Conservation (phyloP, 2,329 filamentous ascomycete genomes). For the Trichoderma aggressivum region DNA sequence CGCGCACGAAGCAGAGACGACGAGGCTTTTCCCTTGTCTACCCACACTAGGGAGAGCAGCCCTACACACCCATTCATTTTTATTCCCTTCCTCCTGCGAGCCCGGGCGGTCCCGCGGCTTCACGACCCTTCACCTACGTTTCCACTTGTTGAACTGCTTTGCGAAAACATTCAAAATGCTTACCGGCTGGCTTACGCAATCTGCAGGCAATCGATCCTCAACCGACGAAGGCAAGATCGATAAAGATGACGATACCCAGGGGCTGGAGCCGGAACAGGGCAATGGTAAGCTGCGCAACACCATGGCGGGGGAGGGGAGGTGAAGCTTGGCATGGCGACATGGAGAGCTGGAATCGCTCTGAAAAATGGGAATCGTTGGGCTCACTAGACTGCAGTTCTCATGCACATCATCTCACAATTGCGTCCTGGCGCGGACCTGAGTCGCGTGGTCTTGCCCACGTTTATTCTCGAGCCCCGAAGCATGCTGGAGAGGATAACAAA, state of each 20-base stretch:
- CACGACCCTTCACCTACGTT: neutral
- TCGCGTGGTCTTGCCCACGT: constrained; percentile 90
- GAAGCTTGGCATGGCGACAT: neutral
- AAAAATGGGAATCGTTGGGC: neutral
- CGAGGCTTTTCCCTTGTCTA: neutral
- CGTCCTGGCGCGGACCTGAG: constrained; percentile 93
- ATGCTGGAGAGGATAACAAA: constrained; percentile 99
- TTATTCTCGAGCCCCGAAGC: constrained; percentile 94
- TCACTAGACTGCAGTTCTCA: constrained; percentile 63
- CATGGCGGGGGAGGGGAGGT: constrained; percentile 1
- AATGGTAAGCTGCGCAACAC: constrained; percentile 62
- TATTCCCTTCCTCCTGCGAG: neutral
- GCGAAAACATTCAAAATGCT: constrained; percentile 33
- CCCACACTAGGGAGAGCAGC: neutral
- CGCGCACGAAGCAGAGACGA: neutral
- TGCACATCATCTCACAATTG: constrained; percentile 95
- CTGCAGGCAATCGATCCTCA: constrained; percentile 51
- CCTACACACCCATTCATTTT: constrained; percentile 6
- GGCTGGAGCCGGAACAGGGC: constrained; percentile 89
- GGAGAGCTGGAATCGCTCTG: neutral
- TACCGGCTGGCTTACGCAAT: constrained; percentile 41
- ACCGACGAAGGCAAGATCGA: constrained; percentile 50
- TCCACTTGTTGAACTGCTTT: neutral
- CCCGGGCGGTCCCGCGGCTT: neutral
- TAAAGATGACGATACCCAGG: constrained; percentile 67